A percentile compares a stretch with the other conserved stretches of the same genome.
phyloP scores from a whole-genome alignment of 2,329 filamentous ascomycete genomes.

The Penicillium sp. region DNA sequence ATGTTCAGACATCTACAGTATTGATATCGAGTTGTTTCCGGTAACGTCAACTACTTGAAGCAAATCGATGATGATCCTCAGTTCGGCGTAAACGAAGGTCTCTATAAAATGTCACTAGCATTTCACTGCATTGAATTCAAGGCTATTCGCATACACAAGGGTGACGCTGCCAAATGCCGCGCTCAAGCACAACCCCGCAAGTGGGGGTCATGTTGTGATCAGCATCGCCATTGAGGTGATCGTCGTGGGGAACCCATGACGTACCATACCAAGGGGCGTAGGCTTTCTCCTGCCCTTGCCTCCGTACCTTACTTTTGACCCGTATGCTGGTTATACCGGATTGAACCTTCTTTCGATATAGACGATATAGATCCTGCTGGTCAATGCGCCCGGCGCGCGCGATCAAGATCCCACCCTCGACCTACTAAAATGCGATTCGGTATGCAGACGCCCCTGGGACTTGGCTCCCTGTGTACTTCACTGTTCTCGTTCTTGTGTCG shows the following conservation, averaged over 20 bases:
- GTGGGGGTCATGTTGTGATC: neutral
- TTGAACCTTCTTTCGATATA: neutral
- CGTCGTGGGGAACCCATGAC: neutral
- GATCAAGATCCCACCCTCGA: neutral
- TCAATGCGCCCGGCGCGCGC: neutral
- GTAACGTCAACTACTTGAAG: no score
- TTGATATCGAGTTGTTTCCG: no score
- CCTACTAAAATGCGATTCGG: conserved; percentile 12
- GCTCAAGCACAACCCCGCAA: no score
- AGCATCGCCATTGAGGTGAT: neutral
- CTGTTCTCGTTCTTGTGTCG: conserved; percentile 17
- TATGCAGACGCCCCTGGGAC: conserved; percentile 16
- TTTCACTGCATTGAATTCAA: no score
- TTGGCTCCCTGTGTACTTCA: conserved; percentile 23
- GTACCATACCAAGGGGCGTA: neutral
- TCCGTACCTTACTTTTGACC: neutral
- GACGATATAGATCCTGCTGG: neutral
- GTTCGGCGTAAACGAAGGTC: no score
- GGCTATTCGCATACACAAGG: no score
- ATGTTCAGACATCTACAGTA: no score
- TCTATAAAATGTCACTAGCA: no score
- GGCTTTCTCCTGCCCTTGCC: neutral
- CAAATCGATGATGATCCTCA: no score
- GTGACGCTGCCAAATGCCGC: no score
- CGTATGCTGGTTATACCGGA: neutral